Conservation (phyloP, 495 filamentous ascomycete genomes). For the Hypoxylon subgilvum region DNA sequence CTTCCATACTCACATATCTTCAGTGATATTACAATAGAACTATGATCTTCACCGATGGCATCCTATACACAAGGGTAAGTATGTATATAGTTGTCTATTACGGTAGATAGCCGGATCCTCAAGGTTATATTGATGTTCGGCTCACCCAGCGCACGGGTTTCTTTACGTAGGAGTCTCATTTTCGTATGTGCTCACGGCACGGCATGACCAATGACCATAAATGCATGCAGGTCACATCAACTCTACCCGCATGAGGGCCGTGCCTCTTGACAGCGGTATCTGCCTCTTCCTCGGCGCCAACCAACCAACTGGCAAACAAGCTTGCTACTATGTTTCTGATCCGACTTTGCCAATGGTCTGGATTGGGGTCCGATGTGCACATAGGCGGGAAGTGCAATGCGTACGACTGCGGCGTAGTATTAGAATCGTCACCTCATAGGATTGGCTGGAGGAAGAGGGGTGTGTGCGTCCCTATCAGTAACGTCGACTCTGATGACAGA, state of each 20-base stretch:
- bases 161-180: background rate
- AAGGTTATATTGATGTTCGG: conserved; percentile 22
- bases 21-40: conserved; percentile 2
- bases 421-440: conserved; percentile 12
- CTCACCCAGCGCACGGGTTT: conserved; percentile 4
- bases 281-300: conserved; percentile 14
- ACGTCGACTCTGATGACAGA: conserved; percentile 12
- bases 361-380: conserved; percentile 26
- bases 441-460: conserved; percentile 26
- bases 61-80: background rate
- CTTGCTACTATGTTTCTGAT: conserved; percentile 5
- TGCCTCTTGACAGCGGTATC: conserved; percentile 32
- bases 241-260: conserved; percentile 31
- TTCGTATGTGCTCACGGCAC: conserved; percentile 21
- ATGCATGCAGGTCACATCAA: conserved; percentile 38
- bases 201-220: conserved; percentile 20
- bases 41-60: conserved; percentile 1
- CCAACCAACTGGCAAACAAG: conserved; percentile 2
- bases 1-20: background rate
- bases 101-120: conserved; percentile 1
- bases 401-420: conserved; percentile 29
- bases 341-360: conserved; percentile 10
- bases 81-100: background rate
- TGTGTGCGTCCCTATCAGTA: conserved; percentile 14
- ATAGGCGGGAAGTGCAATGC: conserved; percentile 19